Conservation (phyloP, 1,284 basidiomycete species). For the Flammula alnicola region DNA sequence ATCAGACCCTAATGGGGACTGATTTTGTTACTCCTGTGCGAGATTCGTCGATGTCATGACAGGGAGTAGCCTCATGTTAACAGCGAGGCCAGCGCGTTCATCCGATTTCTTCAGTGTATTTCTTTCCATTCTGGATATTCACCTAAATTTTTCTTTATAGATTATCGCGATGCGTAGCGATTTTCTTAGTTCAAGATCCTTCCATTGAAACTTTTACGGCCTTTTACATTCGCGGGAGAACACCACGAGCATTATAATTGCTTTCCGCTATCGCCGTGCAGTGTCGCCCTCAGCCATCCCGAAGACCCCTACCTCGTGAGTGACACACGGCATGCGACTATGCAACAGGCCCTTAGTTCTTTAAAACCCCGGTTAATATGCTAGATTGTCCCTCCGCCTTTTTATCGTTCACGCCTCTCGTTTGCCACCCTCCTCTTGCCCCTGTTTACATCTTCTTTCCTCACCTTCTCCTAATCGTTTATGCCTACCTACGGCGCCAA, state of each 20-base stretch:
- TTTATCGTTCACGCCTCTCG: conserved; percentile 27
- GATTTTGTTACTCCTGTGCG: too few species aligned
- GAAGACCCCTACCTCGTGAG: conserved; percentile 40
- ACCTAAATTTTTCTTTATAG: conserved; percentile 28
- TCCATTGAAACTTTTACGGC: conserved; percentile 22
- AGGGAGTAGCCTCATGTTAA: conserved; percentile 41
- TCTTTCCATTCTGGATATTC: conserved; percentile 30
- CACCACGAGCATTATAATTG: conserved; percentile 14
- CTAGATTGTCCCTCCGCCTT: conserved; percentile 13
- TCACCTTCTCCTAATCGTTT: conserved; percentile 11
- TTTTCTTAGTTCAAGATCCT: conserved; percentile 28
- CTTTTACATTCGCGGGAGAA: conserved; percentile 25
- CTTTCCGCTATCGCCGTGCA: conserved; percentile 35
- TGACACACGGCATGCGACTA: conserved; percentile 35
- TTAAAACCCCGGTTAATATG: conserved; percentile 10
- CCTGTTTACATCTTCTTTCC: too few species aligned
- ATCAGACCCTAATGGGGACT: conserved; percentile 18
- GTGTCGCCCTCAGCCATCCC: conserved; percentile 17
- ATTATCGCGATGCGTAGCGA: conserved; percentile 32
- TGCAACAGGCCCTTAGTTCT: too few species aligned
- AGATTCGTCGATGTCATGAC: conserved; percentile 3
- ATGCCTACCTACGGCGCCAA: conserved; percentile 36
- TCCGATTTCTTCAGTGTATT: conserved; percentile 28
- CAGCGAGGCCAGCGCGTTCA: conserved; percentile 35
- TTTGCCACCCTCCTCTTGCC: conserved; percentile 9